Base-by-base conservation (phyloP, 139 green algal species). In the Zygnema circumcarinatum region DNA sequence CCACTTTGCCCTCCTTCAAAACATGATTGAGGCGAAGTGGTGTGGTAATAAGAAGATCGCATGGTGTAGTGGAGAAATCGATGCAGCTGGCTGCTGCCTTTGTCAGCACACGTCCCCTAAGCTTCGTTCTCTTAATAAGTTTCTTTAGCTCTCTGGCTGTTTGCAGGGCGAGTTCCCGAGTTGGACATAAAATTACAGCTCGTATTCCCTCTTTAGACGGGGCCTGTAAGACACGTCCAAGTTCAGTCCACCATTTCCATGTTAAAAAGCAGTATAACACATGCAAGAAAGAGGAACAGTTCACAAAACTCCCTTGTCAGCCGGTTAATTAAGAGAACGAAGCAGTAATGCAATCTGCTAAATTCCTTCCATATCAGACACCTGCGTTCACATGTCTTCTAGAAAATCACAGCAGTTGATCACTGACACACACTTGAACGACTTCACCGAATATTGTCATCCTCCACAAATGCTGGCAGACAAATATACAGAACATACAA, bases 11-110 rank as follows among this genome's bases (percentile, higher is more conserved):
- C 0, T 68, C 53, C 25, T 91, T 38, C 22, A 95, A 76, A 80
- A 96, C 83, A 0, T 88, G 83, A 2, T 88, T 90, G 74, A 98
- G 90, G 25, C 95, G 90, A 79, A 97, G 92, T 21, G 97, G 97
- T 38, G 95, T 98, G 16, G 95, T 94, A 72, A 99, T 81, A 79
- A 99, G 88, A 32, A 99, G 87, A 89, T 98, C 96, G 42, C 94
- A 90, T 87, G 92, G 88, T 41, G 38, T 2, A 2, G 67, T 11
- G 33, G 25, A 56, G 25, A 92, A 82, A 38, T 92, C 91, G 33
- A 78, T 54, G 29, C 76, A 39, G 1, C 11, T 1, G 0, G 85
- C 75, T 2, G 75, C 86, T 38, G 92, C 88, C 88, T 95, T 95
- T 83, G 79, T 95, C n/a, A 98, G 92, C 87, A 98, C 74, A 42